These are phyloP conservation scores for Metschnikowia santaceciliae DNA, from an alignment of 805 yeast species.

Conservation along the genomic window DNA sequence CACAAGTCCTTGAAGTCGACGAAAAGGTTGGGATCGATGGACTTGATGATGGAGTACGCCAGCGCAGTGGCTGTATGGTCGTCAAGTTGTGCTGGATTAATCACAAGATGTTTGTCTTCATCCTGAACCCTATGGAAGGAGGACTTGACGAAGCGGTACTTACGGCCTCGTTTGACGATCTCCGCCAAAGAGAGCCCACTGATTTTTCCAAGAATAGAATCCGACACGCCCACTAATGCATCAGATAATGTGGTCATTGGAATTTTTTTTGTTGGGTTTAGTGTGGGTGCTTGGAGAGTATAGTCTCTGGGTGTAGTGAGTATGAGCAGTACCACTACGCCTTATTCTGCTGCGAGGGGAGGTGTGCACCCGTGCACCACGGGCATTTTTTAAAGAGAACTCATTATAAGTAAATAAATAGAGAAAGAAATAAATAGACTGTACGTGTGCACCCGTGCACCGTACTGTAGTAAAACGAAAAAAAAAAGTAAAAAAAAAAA, in stretches of 20 bases:
- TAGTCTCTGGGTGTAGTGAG: no score
- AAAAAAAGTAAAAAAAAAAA: no score
- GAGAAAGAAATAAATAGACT: no score
- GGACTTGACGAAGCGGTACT: conserved; percentile 46
- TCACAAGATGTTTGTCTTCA: conserved; percentile 46
- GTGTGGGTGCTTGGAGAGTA: neutral
- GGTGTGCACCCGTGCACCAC: no score
- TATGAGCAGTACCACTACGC: no score
- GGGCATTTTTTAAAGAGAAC: no score
- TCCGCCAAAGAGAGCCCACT: conserved; percentile 32
- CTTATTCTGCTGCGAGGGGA: no score
- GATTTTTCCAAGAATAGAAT: conserved; percentile 32
- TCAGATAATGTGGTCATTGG: conserved; percentile 19
- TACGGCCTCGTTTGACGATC: conserved; percentile 43
- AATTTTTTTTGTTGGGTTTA: no score
- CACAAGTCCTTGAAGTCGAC: conserved; percentile 39
- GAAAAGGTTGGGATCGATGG: conserved; percentile 31
- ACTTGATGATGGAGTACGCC: conserved; percentile 40
- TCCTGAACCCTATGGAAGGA: conserved; percentile 46
- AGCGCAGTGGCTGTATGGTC: conserved; percentile 37
- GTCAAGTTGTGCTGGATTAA: conserved; percentile 28
- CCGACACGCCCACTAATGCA: conserved; percentile 35
- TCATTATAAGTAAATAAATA: no score
- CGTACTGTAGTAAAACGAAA: no score
- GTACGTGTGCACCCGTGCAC: no score